phyloP scores from a whole-genome alignment of 345 rosid species.

The Firmiana major region DNA sequence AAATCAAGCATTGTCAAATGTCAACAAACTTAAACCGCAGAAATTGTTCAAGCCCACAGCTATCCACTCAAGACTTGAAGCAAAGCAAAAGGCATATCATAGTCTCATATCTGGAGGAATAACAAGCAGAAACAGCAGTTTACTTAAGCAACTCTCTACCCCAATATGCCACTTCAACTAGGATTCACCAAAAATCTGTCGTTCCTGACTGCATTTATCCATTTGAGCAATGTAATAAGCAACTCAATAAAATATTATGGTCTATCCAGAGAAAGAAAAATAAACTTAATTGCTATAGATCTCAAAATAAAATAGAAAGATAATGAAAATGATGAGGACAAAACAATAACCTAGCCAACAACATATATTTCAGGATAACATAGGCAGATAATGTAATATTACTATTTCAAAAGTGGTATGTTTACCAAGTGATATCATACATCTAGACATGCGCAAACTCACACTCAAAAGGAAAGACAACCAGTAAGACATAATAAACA shows the following conservation, averaged over 20 bases:
- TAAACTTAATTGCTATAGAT: neutral
- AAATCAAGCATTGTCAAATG: slow-evolving; percentile 8
- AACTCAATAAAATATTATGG: neutral
- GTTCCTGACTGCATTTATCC: slow-evolving; percentile 13
- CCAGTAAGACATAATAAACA: neutral
- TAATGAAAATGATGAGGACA: neutral
- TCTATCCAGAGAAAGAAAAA: neutral
- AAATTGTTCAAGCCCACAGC: slow-evolving; percentile 17
- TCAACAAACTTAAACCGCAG: slow-evolving; percentile 4
- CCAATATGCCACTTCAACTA: neutral
- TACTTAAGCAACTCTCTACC: neutral
- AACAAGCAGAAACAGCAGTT: neutral
- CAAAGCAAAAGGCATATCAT: slow-evolving; percentile 5
- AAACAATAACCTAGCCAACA: neutral
- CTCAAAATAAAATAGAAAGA: neutral
- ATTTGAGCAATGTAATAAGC: slow-evolving; percentile 13
- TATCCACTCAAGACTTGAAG: neutral
- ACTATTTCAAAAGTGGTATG: neutral
- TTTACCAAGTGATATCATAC: neutral
- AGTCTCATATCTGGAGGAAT: slow-evolving; percentile 4
- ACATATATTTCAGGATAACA: neutral
- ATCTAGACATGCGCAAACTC: neutral
- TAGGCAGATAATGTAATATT: neutral
- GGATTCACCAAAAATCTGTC: neutral
- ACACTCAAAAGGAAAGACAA: neutral